Evolutionary conservation across 208 protist species (phyloP), one percentile per base, ranked within the genome.

Genomic region (Trichomonas gallinae): DNA sequence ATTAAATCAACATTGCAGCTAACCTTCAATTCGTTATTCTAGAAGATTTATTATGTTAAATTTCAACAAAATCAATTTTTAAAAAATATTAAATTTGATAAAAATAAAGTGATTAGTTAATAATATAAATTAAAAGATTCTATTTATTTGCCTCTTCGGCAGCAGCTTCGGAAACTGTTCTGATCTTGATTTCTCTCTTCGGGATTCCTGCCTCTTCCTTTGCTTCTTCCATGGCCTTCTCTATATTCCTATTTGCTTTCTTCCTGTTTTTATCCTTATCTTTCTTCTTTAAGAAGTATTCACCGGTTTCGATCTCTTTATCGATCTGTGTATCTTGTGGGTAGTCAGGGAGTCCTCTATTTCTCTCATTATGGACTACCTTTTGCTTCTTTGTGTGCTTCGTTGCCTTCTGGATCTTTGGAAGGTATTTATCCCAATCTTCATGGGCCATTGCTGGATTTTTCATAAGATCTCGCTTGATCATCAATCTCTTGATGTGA

Each of bases 401-500:
- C 34, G 40, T 42, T 8, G 44, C 26, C 63, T 98, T 98, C 63
- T 98, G 98, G 97, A 99, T 99, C 58, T 99, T 98, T 0, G 99
- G 99, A 44, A 99, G 98, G 97, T 99, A 99, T 63, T 98, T 98
- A 1, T 99, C 99, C 99, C 99, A 99, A 97, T 97, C 87, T 96
- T 98, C 89, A 17, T 96, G 10, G 4, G 83, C 98, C 97, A 99
- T 98, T 88, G 98, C 98, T 96, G 98, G 98, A 63, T 99, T 98
- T 97, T 99, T 99, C 31, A 97, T 97, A 21, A 99, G 98, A 97
- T 99, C 99, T 8, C 98, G 98, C 97, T 99, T 99, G 97, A 99
- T 99, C 98, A 99, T 99, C 36, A 99, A 97, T 96, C 98, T 98
- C 97, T 99, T 99, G 81, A 99, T 99, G 96, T 99, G 99, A 97